Base-by-base conservation (phyloP, 495 filamentous ascomycete genomes). In the Tuber melanosporum region DNA sequence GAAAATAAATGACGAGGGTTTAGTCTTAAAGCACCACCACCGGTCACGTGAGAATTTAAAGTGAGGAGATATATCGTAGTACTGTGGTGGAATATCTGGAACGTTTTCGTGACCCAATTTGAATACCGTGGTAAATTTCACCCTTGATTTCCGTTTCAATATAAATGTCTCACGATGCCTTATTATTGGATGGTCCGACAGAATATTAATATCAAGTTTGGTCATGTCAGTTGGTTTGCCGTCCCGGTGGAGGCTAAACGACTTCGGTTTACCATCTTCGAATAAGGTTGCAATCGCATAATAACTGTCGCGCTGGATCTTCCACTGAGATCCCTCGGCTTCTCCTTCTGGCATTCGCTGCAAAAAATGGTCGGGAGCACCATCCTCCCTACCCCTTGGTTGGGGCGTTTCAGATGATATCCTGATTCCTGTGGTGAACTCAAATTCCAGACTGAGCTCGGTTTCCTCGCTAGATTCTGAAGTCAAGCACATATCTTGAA, bases 41-140 rank as follows among this genome's bases (percentile, higher is more conserved):
- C 4, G 2, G 39, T 5, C 39, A 41, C 4, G 0, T 1, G 4
- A 41, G 2, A 1, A 41, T 3, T 41, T 1, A 1, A 41, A 5
- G 39, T 41, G 39, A 41, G 39, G 39, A 41, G 2, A 41, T 41
- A 41, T 41, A 41, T 41, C 39, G 39, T 3, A 41, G 4, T 41
- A 41, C 39, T 41, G 39, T 41, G 39, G 39, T 41, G 4, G 39
- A 1, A 0, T 41, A 41, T 2, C 2, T 0, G 39, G 4, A 41
- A 41, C 39, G 39, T 5, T 41, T 2, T 1, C 39, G 39, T 41
- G 39, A 41, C 2, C 39, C 39, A 41, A 41, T 41, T 41, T 41
- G 39, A 41, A 41, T 41, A 41, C 39, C 39, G 39, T 41, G 39
- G 39, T 41, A 41, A 41, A 2, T 41, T 1, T 41, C 39, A 41